Base-by-base conservation (phyloP, 129 eudicot genomes). In the Flaveria brownii region DNA sequence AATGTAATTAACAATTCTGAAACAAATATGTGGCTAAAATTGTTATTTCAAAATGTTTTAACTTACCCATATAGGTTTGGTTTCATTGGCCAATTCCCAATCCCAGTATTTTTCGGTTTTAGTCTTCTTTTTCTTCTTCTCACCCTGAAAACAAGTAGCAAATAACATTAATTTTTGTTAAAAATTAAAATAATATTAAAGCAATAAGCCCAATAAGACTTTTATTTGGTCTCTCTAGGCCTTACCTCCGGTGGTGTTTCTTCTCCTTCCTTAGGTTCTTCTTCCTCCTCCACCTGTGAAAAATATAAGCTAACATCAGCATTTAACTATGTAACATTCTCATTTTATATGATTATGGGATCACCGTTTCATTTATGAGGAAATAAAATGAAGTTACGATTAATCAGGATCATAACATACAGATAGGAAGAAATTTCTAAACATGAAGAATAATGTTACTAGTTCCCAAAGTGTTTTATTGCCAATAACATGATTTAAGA, bases 31-130 rank as follows among this genome's bases (percentile, higher is more conserved):
- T 3, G 17, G 22, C 63, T 17, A 43, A 13, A 67, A 3, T 47
- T 6, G 36, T 17, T 39, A 17, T 56, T 77, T 74, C 60, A 16
- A 13, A 57, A 47, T 11, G 15, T 43, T 41, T 41, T 20, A 39
- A 74, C 90, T 78, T 81, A 94, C 98, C 98, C 98, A 94, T 74
- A 94, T 91, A 12, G 98, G 97, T 68, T 94, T 91, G 66, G 98
- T 94, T 68, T 94, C 98, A 70, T 94, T 94, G 65, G 96, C 87
- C 77, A 94, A 66, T 67, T 94, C 98, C 98, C 98, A 94, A 83
- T 94, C 98, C 98, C 98, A 94, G 77, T 94, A 91, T 47, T 91
- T 91, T 80, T 94, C 99, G 17, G 96, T 91, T 82, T 85, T 88
- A 9, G 97, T 91, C 82, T 86, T 94, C 82, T 87, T 66, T 66